Evolutionary conservation across 306 rosid genomes (phyloP).

Genomic region (Ceratonia siliqua): DNA sequence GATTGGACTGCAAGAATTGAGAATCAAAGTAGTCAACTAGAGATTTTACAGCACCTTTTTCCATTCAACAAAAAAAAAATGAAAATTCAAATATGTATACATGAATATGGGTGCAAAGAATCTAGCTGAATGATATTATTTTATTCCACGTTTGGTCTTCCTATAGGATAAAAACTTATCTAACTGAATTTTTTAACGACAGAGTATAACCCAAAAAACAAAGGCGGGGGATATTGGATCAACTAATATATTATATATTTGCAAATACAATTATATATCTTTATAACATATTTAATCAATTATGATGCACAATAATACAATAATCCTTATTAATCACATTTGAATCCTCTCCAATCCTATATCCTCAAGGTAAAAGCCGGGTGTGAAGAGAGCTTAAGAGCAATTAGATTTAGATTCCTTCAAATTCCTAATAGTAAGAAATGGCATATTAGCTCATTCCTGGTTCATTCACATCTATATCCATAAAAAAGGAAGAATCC

Average conservation of each 20-base stretch:
- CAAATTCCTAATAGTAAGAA: neutral
- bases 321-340: neutral
- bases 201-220: neutral
- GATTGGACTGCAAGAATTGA: conserved; percentile 51
- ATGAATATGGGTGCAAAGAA: neutral
- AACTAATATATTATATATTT: neutral
- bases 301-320: neutral
- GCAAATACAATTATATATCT: neutral
- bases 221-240: neutral
- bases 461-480: neutral
- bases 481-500: neutral
- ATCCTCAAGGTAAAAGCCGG: neutral
- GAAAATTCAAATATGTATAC: neutral
- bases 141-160: neutral
- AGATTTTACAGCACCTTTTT: neutral
- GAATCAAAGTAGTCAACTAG: neutral
- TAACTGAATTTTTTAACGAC: neutral
- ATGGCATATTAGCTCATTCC: neutral
- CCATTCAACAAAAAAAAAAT: neutral
- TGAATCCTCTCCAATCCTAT: neutral
- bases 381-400: neutral
- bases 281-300: neutral
- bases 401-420: neutral
- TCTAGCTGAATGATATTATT: neutral
- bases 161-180: neutral